phyloP scores from a whole-genome alignment of 192 early-diverging fungal species.

The Backusella parvicylindrica region DNA sequence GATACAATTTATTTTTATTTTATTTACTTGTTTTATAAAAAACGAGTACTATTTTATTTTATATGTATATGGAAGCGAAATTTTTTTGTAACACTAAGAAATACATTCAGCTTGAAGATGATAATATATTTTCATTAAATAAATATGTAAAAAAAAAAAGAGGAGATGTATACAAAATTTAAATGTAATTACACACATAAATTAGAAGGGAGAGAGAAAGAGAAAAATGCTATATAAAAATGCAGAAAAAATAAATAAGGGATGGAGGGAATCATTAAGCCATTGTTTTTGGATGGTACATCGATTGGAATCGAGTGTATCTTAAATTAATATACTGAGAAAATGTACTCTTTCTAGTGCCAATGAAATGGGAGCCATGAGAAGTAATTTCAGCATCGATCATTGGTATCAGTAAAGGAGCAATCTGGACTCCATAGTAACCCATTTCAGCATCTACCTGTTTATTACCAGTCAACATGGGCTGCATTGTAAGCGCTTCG shows the following conservation, averaged over 20 bases:
- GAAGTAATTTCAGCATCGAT: conserved; percentile 49
- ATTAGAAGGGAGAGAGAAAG: background rate
- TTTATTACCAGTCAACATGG: background rate
- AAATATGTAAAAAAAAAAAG: background rate
- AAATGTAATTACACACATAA: too few relatives aligned
- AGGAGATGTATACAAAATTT: background rate
- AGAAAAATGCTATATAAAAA: background rate
- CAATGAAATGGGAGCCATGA: conserved; percentile 43
- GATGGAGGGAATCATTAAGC: background rate
- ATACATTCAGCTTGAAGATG: background rate
- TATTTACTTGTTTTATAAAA: background rate
- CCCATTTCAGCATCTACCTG: conserved; percentile 8
- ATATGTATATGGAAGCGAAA: background rate
- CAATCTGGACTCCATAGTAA: background rate
- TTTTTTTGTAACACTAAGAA: background rate
- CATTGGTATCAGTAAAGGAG: conserved; percentile 39
- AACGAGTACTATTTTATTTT: background rate
- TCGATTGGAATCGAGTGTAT: background rate
- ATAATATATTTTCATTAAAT: background rate
- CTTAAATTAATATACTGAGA: conserved; percentile 35
- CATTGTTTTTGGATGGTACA: conserved; percentile 4
- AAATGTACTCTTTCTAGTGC: conserved; percentile 48
- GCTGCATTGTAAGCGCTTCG: conserved; percentile 23
- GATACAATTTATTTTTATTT: background rate
- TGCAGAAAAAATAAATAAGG: background rate